Conservation (phyloP, 148 eudicot genomes). For the Cornus kousa region DNA sequence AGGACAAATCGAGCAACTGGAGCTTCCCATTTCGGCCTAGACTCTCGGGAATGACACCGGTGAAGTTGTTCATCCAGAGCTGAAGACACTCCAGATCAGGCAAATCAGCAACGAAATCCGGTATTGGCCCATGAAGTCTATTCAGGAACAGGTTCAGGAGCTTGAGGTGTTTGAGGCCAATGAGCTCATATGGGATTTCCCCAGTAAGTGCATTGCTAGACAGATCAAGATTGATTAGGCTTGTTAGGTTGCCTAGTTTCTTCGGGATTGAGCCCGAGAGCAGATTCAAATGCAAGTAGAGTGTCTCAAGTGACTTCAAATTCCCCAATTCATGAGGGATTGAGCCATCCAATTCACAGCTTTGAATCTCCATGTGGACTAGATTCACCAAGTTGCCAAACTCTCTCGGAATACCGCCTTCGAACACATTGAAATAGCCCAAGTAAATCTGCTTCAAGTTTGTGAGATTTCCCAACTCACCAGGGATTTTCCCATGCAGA, state of each 20-base stretch:
- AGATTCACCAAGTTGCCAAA: constrained; percentile 68
- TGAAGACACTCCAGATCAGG: constrained; percentile 52
- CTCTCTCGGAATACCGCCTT: constrained; percentile 81
- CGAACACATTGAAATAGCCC: constrained; percentile 63
- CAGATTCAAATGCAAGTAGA: constrained; percentile 57
- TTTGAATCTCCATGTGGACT: constrained; percentile 62
- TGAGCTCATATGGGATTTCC: constrained; percentile 71
- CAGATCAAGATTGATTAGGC: constrained; percentile 64
- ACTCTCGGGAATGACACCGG: constrained; percentile 64
- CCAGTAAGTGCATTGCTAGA: constrained; percentile 72
- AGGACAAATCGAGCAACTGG: constrained; percentile 69
- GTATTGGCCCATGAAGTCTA: constrained; percentile 82
- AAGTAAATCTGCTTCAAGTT: constrained; percentile 59
- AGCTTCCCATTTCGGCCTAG: constrained; percentile 69
- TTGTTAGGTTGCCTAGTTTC: constrained; percentile 65
- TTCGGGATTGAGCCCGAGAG: constrained; percentile 77
- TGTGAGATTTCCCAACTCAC: constrained; percentile 78
- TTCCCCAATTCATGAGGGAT: constrained; percentile 78
- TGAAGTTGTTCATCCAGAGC: constrained; percentile 95
- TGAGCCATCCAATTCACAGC: constrained; percentile 59
- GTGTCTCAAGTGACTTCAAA: constrained; percentile 53
- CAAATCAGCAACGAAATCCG: constrained; percentile 68
- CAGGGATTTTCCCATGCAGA: constrained; percentile 67
- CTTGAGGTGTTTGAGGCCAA: constrained; percentile 37
- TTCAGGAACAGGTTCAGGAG: constrained; percentile 83